phyloP scores from a whole-genome alignment of 441 rosid species.

The Adansonia gregorii region DNA sequence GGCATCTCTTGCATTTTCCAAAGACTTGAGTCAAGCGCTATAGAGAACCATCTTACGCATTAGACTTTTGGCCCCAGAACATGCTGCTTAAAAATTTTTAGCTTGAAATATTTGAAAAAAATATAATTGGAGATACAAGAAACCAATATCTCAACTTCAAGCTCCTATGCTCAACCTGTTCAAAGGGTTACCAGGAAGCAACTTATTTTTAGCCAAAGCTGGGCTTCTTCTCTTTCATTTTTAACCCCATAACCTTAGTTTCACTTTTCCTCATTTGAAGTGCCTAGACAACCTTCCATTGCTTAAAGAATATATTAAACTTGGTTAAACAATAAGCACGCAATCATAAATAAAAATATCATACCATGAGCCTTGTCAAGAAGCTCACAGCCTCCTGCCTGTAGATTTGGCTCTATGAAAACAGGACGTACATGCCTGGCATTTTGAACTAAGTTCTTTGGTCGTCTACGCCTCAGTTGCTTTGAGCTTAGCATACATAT shows the following conservation, averaged over 20 bases:
- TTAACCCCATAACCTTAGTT: not conserved
- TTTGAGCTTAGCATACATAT: conserved; percentile 61
- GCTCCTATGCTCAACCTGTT: not conserved
- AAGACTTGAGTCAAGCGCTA: not conserved
- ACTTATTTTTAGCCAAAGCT: not conserved
- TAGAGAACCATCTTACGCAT: not conserved
- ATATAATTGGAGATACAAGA: conserved; percentile 8
- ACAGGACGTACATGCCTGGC: conserved; percentile 65
- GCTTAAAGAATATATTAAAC: not conserved
- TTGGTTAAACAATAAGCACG: not conserved
- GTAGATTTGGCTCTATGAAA: conserved; percentile 49
- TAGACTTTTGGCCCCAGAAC: not conserved
- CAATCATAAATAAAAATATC: not conserved
- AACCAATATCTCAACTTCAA: not conserved
- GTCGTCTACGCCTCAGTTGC: conserved; percentile 64
- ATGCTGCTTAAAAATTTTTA: not conserved
- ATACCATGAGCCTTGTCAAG: conserved; percentile 69
- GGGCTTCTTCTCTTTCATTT: not conserved
- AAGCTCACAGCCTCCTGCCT: conserved; percentile 48
- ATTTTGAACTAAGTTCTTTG: conserved; percentile 53
- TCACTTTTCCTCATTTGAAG: not conserved
- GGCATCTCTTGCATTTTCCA: not conserved
- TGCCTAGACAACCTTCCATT: conserved; percentile 6
- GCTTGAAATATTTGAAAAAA: not conserved
- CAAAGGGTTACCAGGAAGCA: not conserved